Conservation (phyloP, 2,329 filamentous ascomycete species). For the Capronia epimyces region DNA sequence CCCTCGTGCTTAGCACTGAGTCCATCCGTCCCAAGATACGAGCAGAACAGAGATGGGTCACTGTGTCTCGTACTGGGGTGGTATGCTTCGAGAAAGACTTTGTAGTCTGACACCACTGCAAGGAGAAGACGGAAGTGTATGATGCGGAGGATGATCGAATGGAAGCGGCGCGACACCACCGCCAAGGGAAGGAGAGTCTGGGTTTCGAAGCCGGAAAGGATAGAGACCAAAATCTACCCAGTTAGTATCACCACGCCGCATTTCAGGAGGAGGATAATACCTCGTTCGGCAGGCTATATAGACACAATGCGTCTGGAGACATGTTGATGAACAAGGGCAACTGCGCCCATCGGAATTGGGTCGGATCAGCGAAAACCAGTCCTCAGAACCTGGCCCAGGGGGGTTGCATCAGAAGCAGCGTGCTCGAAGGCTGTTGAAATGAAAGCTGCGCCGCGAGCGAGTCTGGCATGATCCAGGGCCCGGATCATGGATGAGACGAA, state of each 20-base stretch:
- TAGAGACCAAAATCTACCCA: constrained; percentile 47
- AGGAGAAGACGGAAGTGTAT: constrained; percentile 59
- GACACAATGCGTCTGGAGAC: constrained; percentile 5
- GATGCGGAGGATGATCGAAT: constrained; percentile 58
- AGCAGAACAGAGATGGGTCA: constrained; percentile 64
- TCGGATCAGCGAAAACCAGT: background rate
- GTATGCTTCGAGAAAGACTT: constrained; percentile 72
- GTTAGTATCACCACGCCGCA: background rate
- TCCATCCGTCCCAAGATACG: constrained; percentile 59
- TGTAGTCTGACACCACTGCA: constrained; percentile 55
- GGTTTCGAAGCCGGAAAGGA: constrained; percentile 48
- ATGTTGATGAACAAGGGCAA: constrained; percentile 5
- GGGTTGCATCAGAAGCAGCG: background rate
- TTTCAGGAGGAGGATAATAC: constrained; percentile 22
- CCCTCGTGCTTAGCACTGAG: constrained; percentile 45
- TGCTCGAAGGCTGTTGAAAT: background rate
- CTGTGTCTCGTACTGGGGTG: constrained; percentile 64
- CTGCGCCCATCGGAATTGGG: constrained; percentile 4
- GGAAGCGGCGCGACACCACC: constrained; percentile 57
- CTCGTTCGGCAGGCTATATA: constrained; percentile 35
- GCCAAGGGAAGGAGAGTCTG: constrained; percentile 53
- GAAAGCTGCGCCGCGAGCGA: background rate
- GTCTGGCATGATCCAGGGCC: background rate
- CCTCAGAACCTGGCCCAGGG: background rate
- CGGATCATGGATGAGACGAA: background rate